Conservation (phyloP, 2,329 filamentous ascomycete species). For the Trichophyton verrucosum region DNA sequence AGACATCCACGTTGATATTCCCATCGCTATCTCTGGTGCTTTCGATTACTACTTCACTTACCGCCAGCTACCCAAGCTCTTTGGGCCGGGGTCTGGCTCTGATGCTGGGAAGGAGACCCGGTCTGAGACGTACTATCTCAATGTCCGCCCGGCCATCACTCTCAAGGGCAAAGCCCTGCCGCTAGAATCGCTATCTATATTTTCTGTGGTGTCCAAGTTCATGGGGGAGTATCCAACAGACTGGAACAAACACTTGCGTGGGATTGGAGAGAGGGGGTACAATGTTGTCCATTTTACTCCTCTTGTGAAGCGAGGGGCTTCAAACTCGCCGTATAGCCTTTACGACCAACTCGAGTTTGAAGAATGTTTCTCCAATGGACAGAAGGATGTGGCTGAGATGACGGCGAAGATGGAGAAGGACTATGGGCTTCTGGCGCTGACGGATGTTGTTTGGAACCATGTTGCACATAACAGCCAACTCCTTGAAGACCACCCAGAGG, state of each 20-base stretch:
- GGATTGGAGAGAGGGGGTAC: conserved; percentile 84
- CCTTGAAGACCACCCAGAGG: conserved; percentile 87
- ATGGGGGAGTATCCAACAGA: conserved; percentile 85
- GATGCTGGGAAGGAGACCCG: conserved; percentile 34
- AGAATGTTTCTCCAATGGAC: conserved; percentile 71
- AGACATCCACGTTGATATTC: conserved; percentile 78
- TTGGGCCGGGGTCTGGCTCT: conserved; percentile 36
- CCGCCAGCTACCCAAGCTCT: conserved; percentile 66
- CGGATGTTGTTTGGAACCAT: conserved; percentile 96
- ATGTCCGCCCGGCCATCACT: conserved; percentile 71
- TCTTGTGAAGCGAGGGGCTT: conserved; percentile 72
- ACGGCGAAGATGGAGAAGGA: conserved; percentile 71
- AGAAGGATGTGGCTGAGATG: conserved; percentile 65
- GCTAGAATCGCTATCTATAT: conserved; percentile 75
- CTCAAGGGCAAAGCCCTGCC: conserved; percentile 65
- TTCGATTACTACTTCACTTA: conserved; percentile 94
- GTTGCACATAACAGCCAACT: conserved; percentile 92
- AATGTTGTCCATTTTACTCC: conserved; percentile 99
- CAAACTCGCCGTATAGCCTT: conserved; percentile 94
- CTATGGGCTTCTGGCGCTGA: conserved; percentile 73
- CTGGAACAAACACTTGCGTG: conserved; percentile 78
- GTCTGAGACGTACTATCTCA: conserved; percentile 78
- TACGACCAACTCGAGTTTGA: conserved; percentile 89
- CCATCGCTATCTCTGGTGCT: conserved; percentile 68
- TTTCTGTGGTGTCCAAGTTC: conserved; percentile 94